A percentile compares a stretch with the other conserved stretches of the same genome.
Conservation (phyloP, 83 land plant genomes). For the Picea abies region DNA sequence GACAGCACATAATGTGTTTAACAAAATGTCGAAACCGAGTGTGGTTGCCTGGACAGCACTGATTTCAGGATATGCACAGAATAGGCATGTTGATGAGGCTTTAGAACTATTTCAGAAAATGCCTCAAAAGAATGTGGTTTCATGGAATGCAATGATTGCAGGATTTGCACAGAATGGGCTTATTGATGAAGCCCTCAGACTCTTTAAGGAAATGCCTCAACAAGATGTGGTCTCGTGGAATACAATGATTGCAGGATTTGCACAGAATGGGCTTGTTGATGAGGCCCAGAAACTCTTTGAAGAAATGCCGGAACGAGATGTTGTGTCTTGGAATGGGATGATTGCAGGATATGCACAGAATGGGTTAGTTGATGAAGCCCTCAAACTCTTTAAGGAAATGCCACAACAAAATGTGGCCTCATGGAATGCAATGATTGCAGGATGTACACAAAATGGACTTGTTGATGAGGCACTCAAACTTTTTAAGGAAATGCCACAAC, state of each 20-base stretch:
- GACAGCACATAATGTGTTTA: slow-evolving; percentile 29
- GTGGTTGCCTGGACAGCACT: slow-evolving; percentile 46
- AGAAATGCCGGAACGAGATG: slow-evolving; percentile 42
- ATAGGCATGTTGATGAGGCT: slow-evolving; percentile 31
- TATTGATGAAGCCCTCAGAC: too few species aligned
- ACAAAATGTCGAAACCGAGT: slow-evolving; percentile 34
- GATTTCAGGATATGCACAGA: slow-evolving; percentile 41
- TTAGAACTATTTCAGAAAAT: slow-evolving; percentile 35
- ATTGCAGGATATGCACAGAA: slow-evolving; percentile 44
- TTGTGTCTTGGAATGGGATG: slow-evolving; percentile 41
- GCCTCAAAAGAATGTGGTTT: neutral
- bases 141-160: too few species aligned
- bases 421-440: too few species aligned
- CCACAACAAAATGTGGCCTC: neutral
- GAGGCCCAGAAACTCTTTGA: too few species aligned
- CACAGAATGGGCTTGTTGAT: too few species aligned
- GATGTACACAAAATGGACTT: too few species aligned
- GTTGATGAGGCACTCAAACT: too few species aligned
- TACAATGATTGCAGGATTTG: too few species aligned
- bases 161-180: too few species aligned
- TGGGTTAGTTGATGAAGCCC: slow-evolving; percentile 29
- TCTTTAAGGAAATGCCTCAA: too few species aligned
- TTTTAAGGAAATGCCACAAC: too few species aligned
- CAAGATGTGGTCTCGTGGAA: too few species aligned
- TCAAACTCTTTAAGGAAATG: slow-evolving; percentile 39